Percentiles rank a stretch among this genome's conserved stretches.
These are phyloP conservation scores for Phytophthora chlamydospora DNA, from an alignment of 352 stramenopile genomes.

Conservation along the genomic window DNA sequence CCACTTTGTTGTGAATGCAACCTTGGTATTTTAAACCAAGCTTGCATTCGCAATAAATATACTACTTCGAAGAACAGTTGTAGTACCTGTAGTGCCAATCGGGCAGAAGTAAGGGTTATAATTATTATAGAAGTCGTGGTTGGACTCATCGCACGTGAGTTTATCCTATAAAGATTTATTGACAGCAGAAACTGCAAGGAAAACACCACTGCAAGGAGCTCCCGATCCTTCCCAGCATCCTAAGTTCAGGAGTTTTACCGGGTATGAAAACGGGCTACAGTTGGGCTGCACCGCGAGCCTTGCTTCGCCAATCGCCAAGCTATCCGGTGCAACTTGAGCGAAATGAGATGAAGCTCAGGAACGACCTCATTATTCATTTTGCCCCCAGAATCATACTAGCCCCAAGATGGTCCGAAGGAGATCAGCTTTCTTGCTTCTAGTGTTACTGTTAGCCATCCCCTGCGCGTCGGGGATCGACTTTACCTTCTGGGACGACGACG, in stretches of 20 bases:
- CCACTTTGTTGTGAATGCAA: no score
- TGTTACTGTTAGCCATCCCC: not conserved
- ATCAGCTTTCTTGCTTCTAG: not conserved
- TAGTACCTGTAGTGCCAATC: no score
- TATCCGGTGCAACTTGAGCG: not conserved
- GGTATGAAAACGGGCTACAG: no score
- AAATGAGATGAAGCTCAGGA: no score
- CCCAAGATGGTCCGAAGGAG: conserved; percentile 1
- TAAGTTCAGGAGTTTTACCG: conserved; percentile 4
- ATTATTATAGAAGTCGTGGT: conserved; percentile 13
- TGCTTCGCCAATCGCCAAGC: conserved; percentile 8
- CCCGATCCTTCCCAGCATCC: conserved; percentile 11
- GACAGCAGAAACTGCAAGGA: no score
- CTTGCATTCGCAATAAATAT: no score
- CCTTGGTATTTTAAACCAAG: no score
- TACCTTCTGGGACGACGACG: conserved; percentile 15
- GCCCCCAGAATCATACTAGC: not conserved
- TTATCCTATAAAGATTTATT: no score
- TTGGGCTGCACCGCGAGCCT: no score
- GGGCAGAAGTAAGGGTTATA: no score
- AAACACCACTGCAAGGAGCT: not conserved
- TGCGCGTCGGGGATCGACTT: conserved; percentile 5
- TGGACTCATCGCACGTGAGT: not conserved
- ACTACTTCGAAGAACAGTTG: no score
- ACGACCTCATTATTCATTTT: conserved; percentile 11